phyloP scores from a whole-genome alignment of 192 early-diverging fungal species.

The Thamnidium elegans region DNA sequence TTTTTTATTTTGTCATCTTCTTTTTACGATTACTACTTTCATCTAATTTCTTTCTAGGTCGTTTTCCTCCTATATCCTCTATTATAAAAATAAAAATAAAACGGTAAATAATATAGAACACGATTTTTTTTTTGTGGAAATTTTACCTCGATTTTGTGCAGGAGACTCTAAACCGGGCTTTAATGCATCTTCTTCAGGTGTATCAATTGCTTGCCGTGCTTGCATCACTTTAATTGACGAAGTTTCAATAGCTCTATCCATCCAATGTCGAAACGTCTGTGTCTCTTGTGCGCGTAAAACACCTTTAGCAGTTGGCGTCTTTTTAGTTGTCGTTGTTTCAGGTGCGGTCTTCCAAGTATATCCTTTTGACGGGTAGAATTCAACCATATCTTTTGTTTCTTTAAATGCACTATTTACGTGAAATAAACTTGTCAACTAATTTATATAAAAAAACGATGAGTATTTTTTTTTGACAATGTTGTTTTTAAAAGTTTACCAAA shows the following conservation, averaged over 20 bases:
- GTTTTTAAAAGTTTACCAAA: constrained; percentile 42
- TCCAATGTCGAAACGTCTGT: constrained; percentile 26
- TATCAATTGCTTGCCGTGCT: constrained; percentile 12
- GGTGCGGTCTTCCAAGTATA: constrained; percentile 49
- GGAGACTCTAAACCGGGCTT: too few relatives aligned
- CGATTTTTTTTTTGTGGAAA: too few relatives aligned
- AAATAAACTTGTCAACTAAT: constrained; percentile 49
- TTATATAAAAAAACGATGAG: not conserved
- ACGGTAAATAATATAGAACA: not conserved
- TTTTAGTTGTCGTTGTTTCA: not conserved
- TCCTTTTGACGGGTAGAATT: constrained; percentile 58
- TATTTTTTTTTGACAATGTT: not conserved
- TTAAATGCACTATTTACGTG: constrained; percentile 57
- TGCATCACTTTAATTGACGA: constrained; percentile 24
- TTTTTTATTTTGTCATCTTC: constrained; percentile 1
- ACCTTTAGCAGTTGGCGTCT: not conserved
- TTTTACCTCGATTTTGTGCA: too few relatives aligned
- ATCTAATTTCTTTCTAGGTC: not conserved
- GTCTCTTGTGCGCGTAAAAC: constrained; percentile 29
- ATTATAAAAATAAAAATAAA: not conserved
- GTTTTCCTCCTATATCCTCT: not conserved
- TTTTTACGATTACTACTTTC: not conserved
- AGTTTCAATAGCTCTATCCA: constrained; percentile 35
- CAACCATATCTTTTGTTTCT: constrained; percentile 47
- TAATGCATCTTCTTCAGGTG: not conserved